phyloP scores from a whole-genome alignment of 2,329 filamentous ascomycete species.

The Trichophaea hybrida region DNA sequence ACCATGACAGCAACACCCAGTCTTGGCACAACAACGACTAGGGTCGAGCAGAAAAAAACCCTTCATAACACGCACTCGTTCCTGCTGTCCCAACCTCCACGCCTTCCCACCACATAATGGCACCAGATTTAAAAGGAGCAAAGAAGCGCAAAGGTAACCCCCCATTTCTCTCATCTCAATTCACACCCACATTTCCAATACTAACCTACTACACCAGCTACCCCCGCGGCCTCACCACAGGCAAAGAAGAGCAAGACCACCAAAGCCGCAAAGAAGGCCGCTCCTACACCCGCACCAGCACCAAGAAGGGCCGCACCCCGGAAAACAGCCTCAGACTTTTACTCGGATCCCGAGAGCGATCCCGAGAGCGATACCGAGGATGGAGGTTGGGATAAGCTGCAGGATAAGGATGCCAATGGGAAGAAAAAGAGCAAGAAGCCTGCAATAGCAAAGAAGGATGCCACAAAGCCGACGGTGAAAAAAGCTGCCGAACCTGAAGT shows the following conservation, averaged over 20 bases:
- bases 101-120: slow-evolving; percentile 33
- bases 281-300: not conserved
- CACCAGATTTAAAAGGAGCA: slow-evolving; percentile 37
- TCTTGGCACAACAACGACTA: no score
- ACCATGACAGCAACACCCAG: no score
- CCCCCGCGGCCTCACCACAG: slow-evolving; percentile 26
- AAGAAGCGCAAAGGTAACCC: slow-evolving; percentile 43
- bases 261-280: slow-evolving; percentile 6
- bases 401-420: slow-evolving; percentile 6
- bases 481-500: slow-evolving; percentile 14
- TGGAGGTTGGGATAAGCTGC: slow-evolving; percentile 15
- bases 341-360: slow-evolving; percentile 13
- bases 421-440: slow-evolving; percentile 10
- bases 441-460: slow-evolving; percentile 1
- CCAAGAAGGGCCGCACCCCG: slow-evolving; percentile 2
- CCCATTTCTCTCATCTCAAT: slow-evolving; percentile 12
- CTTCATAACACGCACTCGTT: no score
- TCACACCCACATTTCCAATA: not conserved
- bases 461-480: slow-evolving; percentile 30
- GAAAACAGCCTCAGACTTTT: slow-evolving; percentile 23
- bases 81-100: no score
- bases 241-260: slow-evolving; percentile 30
- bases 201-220: slow-evolving; percentile 24
- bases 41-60: no score
- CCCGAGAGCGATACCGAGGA: slow-evolving; percentile 13